phyloP scores from a whole-genome alignment of 805 yeast genomes.

The Brettanomyces naardenensis region DNA sequence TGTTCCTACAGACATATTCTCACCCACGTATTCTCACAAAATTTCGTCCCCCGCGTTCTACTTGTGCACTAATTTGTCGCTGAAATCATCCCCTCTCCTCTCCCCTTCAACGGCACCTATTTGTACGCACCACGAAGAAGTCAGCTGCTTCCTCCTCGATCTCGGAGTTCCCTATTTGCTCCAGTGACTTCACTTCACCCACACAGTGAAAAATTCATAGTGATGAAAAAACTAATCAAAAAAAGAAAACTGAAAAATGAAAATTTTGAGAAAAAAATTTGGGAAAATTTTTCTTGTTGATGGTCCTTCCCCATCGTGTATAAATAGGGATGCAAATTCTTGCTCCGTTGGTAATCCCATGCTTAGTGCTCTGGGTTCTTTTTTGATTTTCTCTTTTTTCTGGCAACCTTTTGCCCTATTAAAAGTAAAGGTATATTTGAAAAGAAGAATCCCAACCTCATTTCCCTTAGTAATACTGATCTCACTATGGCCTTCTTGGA shows the following conservation, averaged over 20 bases:
- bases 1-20: no score
- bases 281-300: background rate
- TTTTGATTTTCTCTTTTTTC: constrained; percentile 10
- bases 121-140: no score
- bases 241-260: background rate
- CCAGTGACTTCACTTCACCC: no score
- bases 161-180: no score
- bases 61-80: no score
- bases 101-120: no score
- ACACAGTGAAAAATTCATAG: no score
- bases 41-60: no score
- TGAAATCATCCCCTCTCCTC: no score
- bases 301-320: background rate
- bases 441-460: background rate
- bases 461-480: background rate
- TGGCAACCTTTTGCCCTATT: constrained; percentile 20
- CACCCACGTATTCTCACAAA: no score
- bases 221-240: no score
- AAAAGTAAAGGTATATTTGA: constrained; percentile 1
- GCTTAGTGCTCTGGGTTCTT: background rate
- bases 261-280: background rate
- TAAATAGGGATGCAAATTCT: constrained; percentile 5
- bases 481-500: constrained; percentile 23
- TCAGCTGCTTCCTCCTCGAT: no score
- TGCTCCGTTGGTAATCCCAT: background rate